Evolutionary conservation across 1,284 basidiomycete genomes (phyloP).

Genomic region (Papiliotrema terrestris): DNA sequence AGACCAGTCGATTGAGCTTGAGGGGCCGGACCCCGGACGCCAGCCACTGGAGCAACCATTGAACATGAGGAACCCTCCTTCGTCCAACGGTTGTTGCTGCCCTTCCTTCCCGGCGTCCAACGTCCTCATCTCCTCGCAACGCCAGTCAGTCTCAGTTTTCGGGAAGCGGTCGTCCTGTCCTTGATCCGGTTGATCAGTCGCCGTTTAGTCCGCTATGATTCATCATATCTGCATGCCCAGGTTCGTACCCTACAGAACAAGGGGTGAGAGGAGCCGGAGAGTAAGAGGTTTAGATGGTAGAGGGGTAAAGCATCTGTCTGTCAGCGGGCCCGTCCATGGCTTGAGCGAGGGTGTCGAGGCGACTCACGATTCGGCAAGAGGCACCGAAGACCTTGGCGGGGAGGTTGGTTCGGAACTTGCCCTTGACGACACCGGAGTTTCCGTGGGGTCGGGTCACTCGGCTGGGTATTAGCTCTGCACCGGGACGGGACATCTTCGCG

Average conservation of each 20-base stretch:
- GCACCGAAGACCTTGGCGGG: constrained; percentile 95
- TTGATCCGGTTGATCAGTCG: too few relatives aligned
- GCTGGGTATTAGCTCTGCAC: constrained; percentile 49
- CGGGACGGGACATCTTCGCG: not conserved
- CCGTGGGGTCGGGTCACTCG: constrained; percentile 91
- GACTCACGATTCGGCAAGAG: constrained; percentile 80
- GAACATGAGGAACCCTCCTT: too few relatives aligned
- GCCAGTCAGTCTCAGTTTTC: too few relatives aligned
- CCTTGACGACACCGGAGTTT: constrained; percentile 92
- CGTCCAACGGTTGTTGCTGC: too few relatives aligned
- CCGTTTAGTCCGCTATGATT: too few relatives aligned
- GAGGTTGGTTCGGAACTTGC: constrained; percentile 96
- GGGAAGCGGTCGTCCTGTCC: too few relatives aligned
- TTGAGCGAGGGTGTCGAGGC: not conserved
- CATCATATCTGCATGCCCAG: not conserved
- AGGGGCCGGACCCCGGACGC: too few relatives aligned
- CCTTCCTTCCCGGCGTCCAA: too few relatives aligned
- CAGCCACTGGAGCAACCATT: too few relatives aligned
- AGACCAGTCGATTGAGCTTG: too few relatives aligned
- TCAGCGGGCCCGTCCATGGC: not conserved
- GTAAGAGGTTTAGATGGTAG: constrained; percentile 44
- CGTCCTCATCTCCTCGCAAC: too few relatives aligned
- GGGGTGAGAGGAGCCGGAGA: not conserved
- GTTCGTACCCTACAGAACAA: not conserved
- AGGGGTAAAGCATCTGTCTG: constrained; percentile 50